Evolutionary conservation across 2,329 filamentous ascomycete genomes (phyloP), one percentile per base, ranked within the genome.

Genomic region (Plectosphaerella plurivora): DNA sequence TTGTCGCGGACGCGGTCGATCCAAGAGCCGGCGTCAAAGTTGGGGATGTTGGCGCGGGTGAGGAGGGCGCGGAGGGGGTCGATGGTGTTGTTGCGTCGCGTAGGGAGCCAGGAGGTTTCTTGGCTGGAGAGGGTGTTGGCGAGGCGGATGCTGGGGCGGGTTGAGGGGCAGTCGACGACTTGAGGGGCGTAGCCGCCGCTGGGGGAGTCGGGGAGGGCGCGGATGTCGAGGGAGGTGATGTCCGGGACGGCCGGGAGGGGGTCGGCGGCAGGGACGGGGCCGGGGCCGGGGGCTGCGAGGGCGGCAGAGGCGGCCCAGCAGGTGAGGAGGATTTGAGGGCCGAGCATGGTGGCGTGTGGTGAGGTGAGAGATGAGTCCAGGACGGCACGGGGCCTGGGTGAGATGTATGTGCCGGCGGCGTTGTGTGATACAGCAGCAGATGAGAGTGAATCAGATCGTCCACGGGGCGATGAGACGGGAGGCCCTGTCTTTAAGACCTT

Each of bases 21-120:
- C 65, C 94, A 97, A 2, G 71, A 65, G 1, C 74, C 75, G n/a
- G 84, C 86, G 68, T 96, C 86, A 56, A 97, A 93, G 54, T 80
- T 83, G n/a, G 80, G 71, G 56, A 97, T 92, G 60, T 83, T 83
- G 63, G 89, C 77, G 53, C 88, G 81, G 16, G 74, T 74, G 49
- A 97, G 77, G 58, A 96, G 84, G 16, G 87, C 78, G 51, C 78
- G 81, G 79, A 97, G 86, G n/a, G 89, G 84, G 10, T 82, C 70
- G 16, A 92, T 72, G 0, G 91, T 95, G 57, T 86, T 86, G 55
- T 83, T 82, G 57, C 91, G 82, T 53, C 93, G 82, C 55, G 76
- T 76, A 49, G 82, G 65, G 14, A 96, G 76, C 91, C 92, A 97
- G 64, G 79, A 72, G 39, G 75, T 78, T 72, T 97, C 93, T 52